Evolutionary conservation across 768 basidiomycete species (phyloP), one percentile per base, ranked within the genome.

Genomic region (Collybia nuda): DNA sequence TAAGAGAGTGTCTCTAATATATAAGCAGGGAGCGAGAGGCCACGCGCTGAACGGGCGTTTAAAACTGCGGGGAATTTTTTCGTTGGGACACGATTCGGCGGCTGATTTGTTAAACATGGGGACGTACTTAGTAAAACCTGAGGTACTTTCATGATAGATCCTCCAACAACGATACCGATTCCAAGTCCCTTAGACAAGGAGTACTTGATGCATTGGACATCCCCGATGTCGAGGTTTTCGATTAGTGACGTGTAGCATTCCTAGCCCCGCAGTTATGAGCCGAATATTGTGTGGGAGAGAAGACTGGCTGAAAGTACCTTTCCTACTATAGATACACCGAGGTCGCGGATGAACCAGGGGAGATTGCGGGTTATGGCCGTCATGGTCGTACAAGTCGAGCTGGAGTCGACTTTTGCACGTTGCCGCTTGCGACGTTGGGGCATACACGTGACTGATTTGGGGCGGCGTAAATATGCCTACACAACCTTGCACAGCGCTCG

Each of bases 71-170:
- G 37, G n/a, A n/a, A n/a, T n/a, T n/a, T n/a, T 15, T 38, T 39
- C 4, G 39, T 28, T 32, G 22, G 35, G 14, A 52, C n/a, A 46
- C 40, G 24, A 35, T 51, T 51, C 11, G 18, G 32, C 37, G 21
- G 47, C 5, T 48, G 24, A 19, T 24, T 32, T 29, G 12, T 52
- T 23, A 43, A 32, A 12, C 2, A 14, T 15, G 14, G n/a, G 17
- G 21, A 29, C 89, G 62, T 58, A 91, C 90, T 91, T 47, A 93
- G 79, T 23, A 90, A 59, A n/a, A 97, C 74, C 65, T 98, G 96
- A 1, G 96, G 96, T 2, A 98, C 81, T 69, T 99, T 99, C 85
- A 99, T 90, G 54, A 99, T 90, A 2, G 88, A 85, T 0, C 95
- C 95, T 37, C 90, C 96, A 1, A 90, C 74, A 38, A 98, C 94